Percentiles rank a stretch among this genome's conserved stretches.
These are phyloP conservation scores for Fusarium cyanostomum DNA, from an alignment of 2,329 filamentous ascomycete species.

Conservation along the genomic window DNA sequence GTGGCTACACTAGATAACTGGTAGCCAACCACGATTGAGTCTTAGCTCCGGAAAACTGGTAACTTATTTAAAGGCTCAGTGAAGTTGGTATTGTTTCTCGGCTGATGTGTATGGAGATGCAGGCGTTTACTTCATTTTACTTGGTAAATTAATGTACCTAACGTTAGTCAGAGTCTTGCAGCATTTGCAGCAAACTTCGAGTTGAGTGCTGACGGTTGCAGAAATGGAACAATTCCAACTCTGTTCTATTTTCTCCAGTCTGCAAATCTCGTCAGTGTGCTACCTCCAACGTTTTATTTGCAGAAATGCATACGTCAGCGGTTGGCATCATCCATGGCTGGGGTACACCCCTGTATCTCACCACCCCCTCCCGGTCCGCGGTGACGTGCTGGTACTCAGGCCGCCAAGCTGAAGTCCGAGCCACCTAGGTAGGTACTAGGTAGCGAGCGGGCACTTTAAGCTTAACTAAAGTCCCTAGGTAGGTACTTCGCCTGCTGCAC, in stretches of 20 bases:
- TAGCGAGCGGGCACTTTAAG: slow-evolving; percentile 28
- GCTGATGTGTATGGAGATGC: neutral
- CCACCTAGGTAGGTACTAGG: too few relatives aligned
- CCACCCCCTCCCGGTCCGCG: neutral
- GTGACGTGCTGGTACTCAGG: neutral
- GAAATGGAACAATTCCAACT: too few relatives aligned
- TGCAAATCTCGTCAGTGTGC: too few relatives aligned
- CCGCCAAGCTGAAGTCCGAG: slow-evolving; percentile 24
- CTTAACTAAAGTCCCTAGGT: slow-evolving; percentile 4
- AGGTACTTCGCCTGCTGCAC: slow-evolving; percentile 27
- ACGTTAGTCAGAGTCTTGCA: too few relatives aligned
- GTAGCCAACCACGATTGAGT: slow-evolving; percentile 3
- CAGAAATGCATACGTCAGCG: too few relatives aligned
- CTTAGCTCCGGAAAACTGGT: neutral
- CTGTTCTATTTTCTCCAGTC: too few relatives aligned
- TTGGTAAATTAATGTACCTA: too few relatives aligned
- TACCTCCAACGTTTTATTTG: too few relatives aligned
- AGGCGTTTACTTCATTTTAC: too few relatives aligned
- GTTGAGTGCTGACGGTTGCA: neutral
- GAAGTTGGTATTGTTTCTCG: neutral
- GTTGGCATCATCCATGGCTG: neutral
- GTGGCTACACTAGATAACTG: neutral
- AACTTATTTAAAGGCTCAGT: neutral
- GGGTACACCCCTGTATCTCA: neutral
- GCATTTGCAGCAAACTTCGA: neutral